Evolutionary conservation across 768 basidiomycete species (phyloP).

Genomic region (Boletellus ananas): DNA sequence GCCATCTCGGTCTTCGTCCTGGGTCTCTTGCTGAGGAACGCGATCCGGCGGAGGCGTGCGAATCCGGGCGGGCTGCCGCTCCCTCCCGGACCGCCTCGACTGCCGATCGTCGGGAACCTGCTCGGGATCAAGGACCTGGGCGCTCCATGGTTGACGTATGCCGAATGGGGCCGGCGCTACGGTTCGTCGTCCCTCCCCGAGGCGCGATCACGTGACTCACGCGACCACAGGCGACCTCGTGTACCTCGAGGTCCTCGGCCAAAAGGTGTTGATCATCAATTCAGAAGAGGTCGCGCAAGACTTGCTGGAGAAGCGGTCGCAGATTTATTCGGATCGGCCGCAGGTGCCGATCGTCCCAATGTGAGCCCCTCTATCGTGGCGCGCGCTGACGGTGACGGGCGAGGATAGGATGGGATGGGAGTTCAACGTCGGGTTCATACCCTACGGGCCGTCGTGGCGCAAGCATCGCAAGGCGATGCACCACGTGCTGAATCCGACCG

Average conservation of each 20-base stretch:
- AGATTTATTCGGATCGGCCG: conserved; percentile 27
- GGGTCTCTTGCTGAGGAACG: background rate
- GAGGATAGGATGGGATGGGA: conserved; percentile 35
- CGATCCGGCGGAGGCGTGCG: conserved; percentile 3
- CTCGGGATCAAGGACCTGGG: conserved; percentile 40
- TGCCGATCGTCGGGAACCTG: conserved; percentile 44
- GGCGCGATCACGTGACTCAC: background rate
- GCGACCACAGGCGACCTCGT: conserved; percentile 21
- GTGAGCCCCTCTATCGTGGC: conserved; percentile 5
- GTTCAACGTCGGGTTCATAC: conserved; percentile 34
- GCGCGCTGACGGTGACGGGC: background rate
- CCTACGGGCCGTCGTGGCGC: conserved; percentile 38
- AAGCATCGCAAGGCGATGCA: conserved; percentile 36
- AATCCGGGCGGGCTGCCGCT: conserved; percentile 23
- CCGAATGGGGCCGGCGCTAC: conserved; percentile 41
- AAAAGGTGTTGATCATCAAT: conserved; percentile 22
- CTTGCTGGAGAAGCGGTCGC: conserved; percentile 27
- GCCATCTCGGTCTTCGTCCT: conserved; percentile 1
- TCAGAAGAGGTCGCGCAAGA: conserved; percentile 24
- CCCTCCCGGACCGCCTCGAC: conserved; percentile 41
- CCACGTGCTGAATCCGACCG: conserved; percentile 33
- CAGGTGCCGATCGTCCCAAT: conserved; percentile 21
- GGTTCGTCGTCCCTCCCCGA: conserved; percentile 23
- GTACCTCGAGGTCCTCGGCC: conserved; percentile 26
- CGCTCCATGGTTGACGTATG: conserved; percentile 36